A percentile compares a stretch with the other conserved stretches of the same genome.
These are phyloP conservation scores for Fusarium caatingaense DNA, from an alignment of 2,329 filamentous ascomycete genomes.

Conservation along the genomic window DNA sequence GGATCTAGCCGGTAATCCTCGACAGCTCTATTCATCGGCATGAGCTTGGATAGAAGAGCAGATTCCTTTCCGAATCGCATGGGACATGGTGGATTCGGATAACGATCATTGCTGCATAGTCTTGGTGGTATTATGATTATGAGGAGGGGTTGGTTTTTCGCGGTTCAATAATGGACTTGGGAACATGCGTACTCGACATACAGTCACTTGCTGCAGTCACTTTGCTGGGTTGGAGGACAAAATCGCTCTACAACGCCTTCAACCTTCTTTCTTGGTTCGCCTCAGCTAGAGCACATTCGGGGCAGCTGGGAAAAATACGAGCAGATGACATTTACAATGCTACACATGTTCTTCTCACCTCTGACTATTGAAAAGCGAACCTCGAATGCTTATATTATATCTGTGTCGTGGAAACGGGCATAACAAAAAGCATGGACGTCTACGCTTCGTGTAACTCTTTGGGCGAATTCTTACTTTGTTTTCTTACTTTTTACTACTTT, in stretches of 20 bases:
- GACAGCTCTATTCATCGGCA: conserved; percentile 6
- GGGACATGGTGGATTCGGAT: conserved; percentile 7
- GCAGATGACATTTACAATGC: conserved; percentile 34
- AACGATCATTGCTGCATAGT: conserved; percentile 34
- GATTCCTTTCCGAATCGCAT: conserved; percentile 10
- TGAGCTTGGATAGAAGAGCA: conserved; percentile 30
- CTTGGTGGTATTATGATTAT: conserved; percentile 35
- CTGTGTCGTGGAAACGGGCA: conserved; percentile 14
- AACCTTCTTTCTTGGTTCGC: conserved; percentile 33
- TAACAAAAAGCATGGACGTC: conserved; percentile 39
- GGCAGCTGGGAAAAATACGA: conserved; percentile 17
- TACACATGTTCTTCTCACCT: conserved; percentile 22
- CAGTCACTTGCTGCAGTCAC: conserved; percentile 18
- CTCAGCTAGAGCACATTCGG: conserved; percentile 31
- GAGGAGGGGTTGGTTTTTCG: conserved; percentile 36
- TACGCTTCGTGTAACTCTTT: conserved; percentile 45
- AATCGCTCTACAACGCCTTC: conserved; percentile 23
- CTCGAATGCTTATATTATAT: conserved; percentile 24
- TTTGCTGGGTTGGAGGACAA: conserved; percentile 5
- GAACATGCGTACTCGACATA: conserved; percentile 36
- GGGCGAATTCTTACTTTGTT: conserved; percentile 32
- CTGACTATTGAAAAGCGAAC: conserved; percentile 6
- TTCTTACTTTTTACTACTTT: conserved; percentile 22
- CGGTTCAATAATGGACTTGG: conserved; percentile 40
- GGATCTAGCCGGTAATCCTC: conserved; percentile 64